A percentile compares a stretch with the other conserved stretches of the same genome.
Conservation (phyloP, 2,329 filamentous ascomycete species). For the Colletotrichum australisinense region DNA sequence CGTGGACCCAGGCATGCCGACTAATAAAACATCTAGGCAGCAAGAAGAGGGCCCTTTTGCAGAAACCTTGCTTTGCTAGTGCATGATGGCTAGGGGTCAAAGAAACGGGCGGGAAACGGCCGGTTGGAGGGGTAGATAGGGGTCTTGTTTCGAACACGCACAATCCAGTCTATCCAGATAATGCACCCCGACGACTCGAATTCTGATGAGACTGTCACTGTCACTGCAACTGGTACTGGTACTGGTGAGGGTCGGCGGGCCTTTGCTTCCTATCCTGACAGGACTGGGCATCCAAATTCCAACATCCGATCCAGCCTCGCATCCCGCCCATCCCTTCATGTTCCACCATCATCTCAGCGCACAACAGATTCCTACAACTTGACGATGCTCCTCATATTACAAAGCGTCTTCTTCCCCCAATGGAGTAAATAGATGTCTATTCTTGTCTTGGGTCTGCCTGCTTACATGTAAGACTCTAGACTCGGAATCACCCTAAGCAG, state of each 20-base stretch:
- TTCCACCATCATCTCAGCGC: too few species aligned
- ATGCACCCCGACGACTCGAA: neutral
- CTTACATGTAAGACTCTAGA: neutral
- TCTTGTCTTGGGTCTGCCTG: neutral
- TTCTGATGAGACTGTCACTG: neutral
- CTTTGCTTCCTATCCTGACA: neutral
- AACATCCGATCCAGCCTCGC: neutral
- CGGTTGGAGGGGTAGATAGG: constrained; percentile 11
- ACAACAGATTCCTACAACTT: neutral
- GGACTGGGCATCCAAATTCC: neutral
- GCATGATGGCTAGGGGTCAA: constrained; percentile 1
- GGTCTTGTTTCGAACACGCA: constrained; percentile 19
- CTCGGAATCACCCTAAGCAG: neutral
- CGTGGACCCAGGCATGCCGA: neutral
- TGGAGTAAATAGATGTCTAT: neutral
- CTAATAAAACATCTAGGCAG: neutral
- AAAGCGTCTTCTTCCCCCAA: neutral
- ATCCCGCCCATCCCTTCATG: neutral
- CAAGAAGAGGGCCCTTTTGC: neutral
- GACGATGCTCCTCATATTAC: neutral
- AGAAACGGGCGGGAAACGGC: constrained; percentile 24
- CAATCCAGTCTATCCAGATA: neutral
- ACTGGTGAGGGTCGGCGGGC: neutral
- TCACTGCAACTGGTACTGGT: too few species aligned
- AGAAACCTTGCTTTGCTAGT: neutral